phyloP scores from a whole-genome alignment of 805 yeast genomes.

The Suhomyces pyralidae region DNA sequence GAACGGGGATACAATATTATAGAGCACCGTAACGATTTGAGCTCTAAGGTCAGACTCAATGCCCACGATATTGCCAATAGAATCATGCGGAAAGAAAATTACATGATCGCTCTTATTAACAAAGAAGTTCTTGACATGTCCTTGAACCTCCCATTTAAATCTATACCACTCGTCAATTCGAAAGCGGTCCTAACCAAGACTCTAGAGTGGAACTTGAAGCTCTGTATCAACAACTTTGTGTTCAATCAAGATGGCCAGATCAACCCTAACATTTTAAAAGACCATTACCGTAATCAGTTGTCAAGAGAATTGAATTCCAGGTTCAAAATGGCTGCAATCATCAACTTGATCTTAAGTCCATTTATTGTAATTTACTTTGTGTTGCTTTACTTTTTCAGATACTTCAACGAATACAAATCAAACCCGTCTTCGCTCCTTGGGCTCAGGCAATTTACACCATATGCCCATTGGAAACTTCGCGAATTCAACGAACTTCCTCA shows the following conservation, averaged over 20 bases:
- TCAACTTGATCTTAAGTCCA: conserved; percentile 82
- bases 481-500: conserved; percentile 94
- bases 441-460: conserved; percentile 82
- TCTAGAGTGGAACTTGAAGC: conserved; percentile 88
- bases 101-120: conserved; percentile 84
- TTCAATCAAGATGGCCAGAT: conserved; percentile 84
- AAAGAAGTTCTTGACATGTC: conserved; percentile 69
- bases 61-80: conserved; percentile 95
- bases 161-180: conserved; percentile 3
- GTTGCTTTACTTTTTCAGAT: conserved; percentile 78
- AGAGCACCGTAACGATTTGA: conserved; percentile 46
- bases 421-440: conserved; percentile 77
- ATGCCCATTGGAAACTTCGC: conserved; percentile 91
- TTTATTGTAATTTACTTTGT: conserved; percentile 80
- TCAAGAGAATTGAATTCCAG: conserved; percentile 71
- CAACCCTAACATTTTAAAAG: conserved; percentile 66
- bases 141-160: conserved; percentile 23
- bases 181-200: conserved; percentile 66
- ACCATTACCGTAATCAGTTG: conserved; percentile 61
- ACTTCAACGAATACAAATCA: conserved; percentile 87
- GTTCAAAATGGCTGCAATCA: conserved; percentile 81
- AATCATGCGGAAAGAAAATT: conserved; percentile 93
- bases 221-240: conserved; percentile 82
- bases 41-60: conserved; percentile 71
- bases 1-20: conserved; percentile 12